These are phyloP conservation scores for Aspergillus homomorphus DNA, from an alignment of 495 filamentous ascomycete species.

Conservation along the genomic window DNA sequence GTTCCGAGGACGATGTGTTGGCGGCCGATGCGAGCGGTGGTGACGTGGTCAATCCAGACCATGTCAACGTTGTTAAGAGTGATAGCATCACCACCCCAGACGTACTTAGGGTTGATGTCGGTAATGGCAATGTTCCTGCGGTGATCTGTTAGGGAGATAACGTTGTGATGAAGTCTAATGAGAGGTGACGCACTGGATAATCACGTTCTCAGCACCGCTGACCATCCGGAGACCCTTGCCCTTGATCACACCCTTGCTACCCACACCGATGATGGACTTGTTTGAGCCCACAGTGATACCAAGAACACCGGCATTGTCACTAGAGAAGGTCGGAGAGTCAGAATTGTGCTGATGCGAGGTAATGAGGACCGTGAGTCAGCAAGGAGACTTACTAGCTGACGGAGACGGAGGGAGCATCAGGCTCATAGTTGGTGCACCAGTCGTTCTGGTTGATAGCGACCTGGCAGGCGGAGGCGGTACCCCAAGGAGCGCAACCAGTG, in stretches of 20 bases:
- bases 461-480: slow-evolving; percentile 42
- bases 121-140: slow-evolving; percentile 45
- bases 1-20: slow-evolving; percentile 47
- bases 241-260: slow-evolving; percentile 37
- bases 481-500: slow-evolving; percentile 48
- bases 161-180: slow-evolving; percentile 11
- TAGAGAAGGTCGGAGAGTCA: neutral
- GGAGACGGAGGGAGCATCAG: slow-evolving; percentile 28
- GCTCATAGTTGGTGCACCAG: slow-evolving; percentile 46
- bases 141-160: neutral
- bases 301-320: slow-evolving; percentile 40
- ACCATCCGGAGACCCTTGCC: slow-evolving; percentile 46
- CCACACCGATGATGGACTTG: slow-evolving; percentile 44
- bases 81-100: slow-evolving; percentile 50
- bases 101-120: slow-evolving; percentile 48
- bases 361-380: neutral
- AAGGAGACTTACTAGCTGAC: slow-evolving; percentile 36
- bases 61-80: slow-evolving; percentile 40
- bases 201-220: slow-evolving; percentile 43
- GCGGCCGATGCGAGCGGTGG: slow-evolving; percentile 43
- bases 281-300: slow-evolving; percentile 46
- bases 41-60: slow-evolving; percentile 51
- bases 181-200: slow-evolving; percentile 38
- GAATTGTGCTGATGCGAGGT: neutral
- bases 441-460: slow-evolving; percentile 52